These are phyloP conservation scores for Cichorium intybus DNA, from an alignment of 140 eudicot species.

Conservation along the genomic window DNA sequence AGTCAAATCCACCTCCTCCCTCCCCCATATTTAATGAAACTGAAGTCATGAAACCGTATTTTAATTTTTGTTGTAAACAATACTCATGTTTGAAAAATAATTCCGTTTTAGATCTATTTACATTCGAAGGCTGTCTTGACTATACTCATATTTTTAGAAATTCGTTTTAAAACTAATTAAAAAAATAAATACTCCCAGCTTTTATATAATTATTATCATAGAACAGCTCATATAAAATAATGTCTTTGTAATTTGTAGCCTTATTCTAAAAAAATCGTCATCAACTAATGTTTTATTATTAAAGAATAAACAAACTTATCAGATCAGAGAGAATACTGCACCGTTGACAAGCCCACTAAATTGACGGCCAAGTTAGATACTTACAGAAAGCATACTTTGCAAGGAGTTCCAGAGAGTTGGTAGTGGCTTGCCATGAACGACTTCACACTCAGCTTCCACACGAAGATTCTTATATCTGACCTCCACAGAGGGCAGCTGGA, in stretches of 20 bases:
- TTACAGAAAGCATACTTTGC: slow-evolving; percentile 44
- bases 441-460: slow-evolving; percentile 59
- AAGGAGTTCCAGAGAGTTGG: slow-evolving; percentile 61
- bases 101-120: no score
- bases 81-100: no score
- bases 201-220: not conserved
- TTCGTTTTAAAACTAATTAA: no score
- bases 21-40: not conserved
- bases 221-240: not conserved
- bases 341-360: not conserved
- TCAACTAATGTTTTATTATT: not conserved
- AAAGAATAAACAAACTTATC: not conserved
- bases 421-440: slow-evolving; percentile 62
- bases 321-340: not conserved
- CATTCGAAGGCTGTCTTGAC: no score
- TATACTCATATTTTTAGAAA: no score
- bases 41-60: not conserved
- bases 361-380: slow-evolving; percentile 17
- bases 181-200: no score
- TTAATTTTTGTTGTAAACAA: no score
- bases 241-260: not conserved
- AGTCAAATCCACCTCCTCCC: no score
- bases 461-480: slow-evolving; percentile 43
- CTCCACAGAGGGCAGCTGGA: slow-evolving; percentile 49
- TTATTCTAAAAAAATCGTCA: not conserved